Base-by-base conservation (phyloP, 1,139 yeast species). In the Schizosaccharomyces versatilis region DNA sequence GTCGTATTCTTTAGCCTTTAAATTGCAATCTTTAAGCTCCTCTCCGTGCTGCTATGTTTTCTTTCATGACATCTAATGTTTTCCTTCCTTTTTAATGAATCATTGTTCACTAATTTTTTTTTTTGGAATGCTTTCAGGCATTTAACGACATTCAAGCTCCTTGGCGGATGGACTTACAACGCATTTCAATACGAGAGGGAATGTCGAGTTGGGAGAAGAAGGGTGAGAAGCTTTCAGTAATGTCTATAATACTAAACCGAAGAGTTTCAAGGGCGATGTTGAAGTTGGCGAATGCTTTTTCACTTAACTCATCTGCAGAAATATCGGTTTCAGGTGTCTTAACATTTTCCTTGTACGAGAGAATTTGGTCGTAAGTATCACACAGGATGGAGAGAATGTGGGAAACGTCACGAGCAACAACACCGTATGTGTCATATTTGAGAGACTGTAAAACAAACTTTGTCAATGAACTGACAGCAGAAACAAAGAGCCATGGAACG, bases 321-420 rank as follows among this genome's bases (percentile, higher is more conserved):
- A 41, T 17, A 44, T 19, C 38, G 32, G 64, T 56, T 6, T 54
- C 53, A 58, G 63, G 54, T 41, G 59, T 60, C 32, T 59, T 59
- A 38, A 66, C 58, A 57, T 65, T 64, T 53, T 19, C 51, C 55
- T 49, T 17, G 47, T 54, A 10, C 52, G 47, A 10, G 55, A 51
- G 17, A 39, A 52, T 7, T 53, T 48, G 38, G 55, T 42, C 51
- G 49, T 56, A 39, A 47, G 52, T 36, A 55, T 47, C 44, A 48
- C 38, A 24, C 56, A 54, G 10, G 53, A 53, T 39, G 56, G 57
- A 24, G 53, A 54, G 41, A 48, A 40, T 15, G 41, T 15, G 2
- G 6, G 55, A 52, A 14, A 41, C 38, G 12, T 54, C 52, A 24
- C 39, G 54, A 10, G 36, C 38, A 14, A 55, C 42, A 6, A 44